A percentile compares a stretch with the other conserved stretches of the same genome.
Conservation (phyloP, 176 grass and related monocot genomes). For the Luzula sylvatica region DNA sequence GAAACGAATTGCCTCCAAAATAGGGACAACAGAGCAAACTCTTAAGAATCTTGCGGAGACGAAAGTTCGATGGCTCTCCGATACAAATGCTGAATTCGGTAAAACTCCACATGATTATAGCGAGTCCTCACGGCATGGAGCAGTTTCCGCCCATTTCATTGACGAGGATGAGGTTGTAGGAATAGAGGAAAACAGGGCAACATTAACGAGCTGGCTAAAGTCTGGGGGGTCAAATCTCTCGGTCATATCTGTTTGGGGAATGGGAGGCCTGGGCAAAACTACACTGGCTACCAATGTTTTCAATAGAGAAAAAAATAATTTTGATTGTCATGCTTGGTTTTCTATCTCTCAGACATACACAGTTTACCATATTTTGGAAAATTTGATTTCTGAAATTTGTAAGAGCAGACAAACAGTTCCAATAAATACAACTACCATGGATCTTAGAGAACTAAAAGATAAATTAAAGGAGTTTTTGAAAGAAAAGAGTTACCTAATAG, state of each 20-base stretch:
- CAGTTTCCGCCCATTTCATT: conserved; percentile 8
- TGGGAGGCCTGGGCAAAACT: conserved; percentile 32
- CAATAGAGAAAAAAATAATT: conserved; percentile 5
- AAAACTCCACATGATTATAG: neutral
- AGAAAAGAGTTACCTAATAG: conserved; percentile 9
- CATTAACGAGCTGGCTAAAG: neutral
- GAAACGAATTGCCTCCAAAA: conserved; percentile 12
- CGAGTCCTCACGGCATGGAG: neutral
- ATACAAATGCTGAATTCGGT: neutral
- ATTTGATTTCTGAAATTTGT: conserved; percentile 3
- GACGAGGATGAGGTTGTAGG: conserved; percentile 34
- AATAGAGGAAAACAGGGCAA: neutral
- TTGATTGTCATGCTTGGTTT: conserved; percentile 23
- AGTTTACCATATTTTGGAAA: neutral
- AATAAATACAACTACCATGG: neutral
- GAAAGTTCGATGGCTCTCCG: neutral
- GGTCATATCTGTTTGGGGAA: conserved; percentile 29
- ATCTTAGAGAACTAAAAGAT: conserved; percentile 2
- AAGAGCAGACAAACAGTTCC: neutral
- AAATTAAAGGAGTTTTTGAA: neutral
- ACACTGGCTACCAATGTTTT: conserved; percentile 17
- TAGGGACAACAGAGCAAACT: neutral
- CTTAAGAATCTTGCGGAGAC: conserved; percentile 3
- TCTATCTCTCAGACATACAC: conserved; percentile 20
- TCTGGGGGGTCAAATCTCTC: neutral